A percentile compares a stretch with the other conserved stretches of the same genome.
These are phyloP conservation scores for Paecilomyces sp. DNA, from an alignment of 2,329 filamentous ascomycete species.

Conservation along the genomic window DNA sequence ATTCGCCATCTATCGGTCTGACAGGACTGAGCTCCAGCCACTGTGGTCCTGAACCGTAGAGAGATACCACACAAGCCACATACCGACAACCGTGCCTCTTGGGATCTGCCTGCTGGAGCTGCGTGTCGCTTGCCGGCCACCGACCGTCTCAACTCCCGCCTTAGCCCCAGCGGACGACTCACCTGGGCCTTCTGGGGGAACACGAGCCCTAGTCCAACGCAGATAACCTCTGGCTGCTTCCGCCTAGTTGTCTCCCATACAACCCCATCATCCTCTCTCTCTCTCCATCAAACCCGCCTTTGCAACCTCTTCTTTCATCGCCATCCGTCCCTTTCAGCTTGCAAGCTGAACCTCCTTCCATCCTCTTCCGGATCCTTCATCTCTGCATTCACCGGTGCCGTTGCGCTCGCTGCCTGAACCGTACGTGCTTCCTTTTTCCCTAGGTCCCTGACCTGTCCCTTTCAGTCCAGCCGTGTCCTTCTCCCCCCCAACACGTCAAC, in stretches of 20 bases:
- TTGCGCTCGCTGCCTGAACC: background rate
- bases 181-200: background rate
- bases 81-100: background rate
- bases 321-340: constrained; percentile 12
- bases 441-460: background rate
- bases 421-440: constrained; percentile 1
- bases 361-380: constrained; percentile 11
- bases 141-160: background rate
- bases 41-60: background rate
- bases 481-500: constrained; percentile 2
- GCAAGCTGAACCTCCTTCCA: constrained; percentile 11
- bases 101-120: constrained; percentile 1
- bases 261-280: constrained; percentile 7
- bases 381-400: constrained; percentile 9
- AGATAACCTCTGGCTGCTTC: constrained; percentile 4
- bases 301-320: constrained; percentile 13
- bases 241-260: constrained; percentile 3
- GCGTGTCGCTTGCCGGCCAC: background rate
- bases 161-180: background rate
- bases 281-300: constrained; percentile 20
- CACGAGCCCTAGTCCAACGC: background rate
- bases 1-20: background rate
- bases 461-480: background rate
- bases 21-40: constrained; percentile 1
- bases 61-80: constrained; percentile 1